These are phyloP conservation scores for Dalechampia spathulata DNA, from an alignment of 441 rosid genomes.

Conservation along the genomic window DNA sequence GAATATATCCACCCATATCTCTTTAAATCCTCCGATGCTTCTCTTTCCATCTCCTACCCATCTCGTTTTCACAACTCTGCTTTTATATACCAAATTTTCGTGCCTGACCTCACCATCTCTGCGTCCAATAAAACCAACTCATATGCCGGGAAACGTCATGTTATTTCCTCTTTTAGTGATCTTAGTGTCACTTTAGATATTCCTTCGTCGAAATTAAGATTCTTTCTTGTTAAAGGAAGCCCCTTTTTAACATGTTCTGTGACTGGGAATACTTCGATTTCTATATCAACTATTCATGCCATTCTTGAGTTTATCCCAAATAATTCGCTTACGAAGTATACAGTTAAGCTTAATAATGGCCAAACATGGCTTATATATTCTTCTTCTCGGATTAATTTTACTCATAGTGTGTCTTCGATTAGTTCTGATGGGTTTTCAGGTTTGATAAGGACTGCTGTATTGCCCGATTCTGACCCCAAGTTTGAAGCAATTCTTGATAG, in stretches of 20 bases:
- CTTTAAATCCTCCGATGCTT: slow-evolving; percentile 50
- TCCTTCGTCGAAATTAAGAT: slow-evolving; percentile 56
- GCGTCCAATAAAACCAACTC: slow-evolving; percentile 31
- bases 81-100: slow-evolving; percentile 58
- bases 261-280: slow-evolving; percentile 31
- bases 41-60: slow-evolving; percentile 71
- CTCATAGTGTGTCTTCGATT: slow-evolving; percentile 33
- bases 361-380: slow-evolving; percentile 85
- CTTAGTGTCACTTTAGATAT: slow-evolving; percentile 74
- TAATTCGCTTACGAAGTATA: slow-evolving; percentile 49
- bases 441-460: slow-evolving; percentile 48
- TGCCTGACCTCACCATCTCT: slow-evolving; percentile 61
- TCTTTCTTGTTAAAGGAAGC: slow-evolving; percentile 79
- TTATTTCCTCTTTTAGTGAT: slow-evolving; percentile 65
- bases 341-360: slow-evolving; percentile 57
- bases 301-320: slow-evolving; percentile 47
- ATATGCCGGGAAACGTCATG: slow-evolving; percentile 28
- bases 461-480: slow-evolving; percentile 39
- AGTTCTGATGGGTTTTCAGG: slow-evolving; percentile 52
- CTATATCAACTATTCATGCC: slow-evolving; percentile 72
- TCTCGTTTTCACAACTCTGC: slow-evolving; percentile 49
- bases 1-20: slow-evolving; percentile 94
- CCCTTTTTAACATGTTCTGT: slow-evolving; percentile 78
- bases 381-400: slow-evolving; percentile 55
- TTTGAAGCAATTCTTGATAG: slow-evolving; percentile 60